phyloP scores from a whole-genome alignment of 2,329 filamentous ascomycete species.

The Fusarium poae region DNA sequence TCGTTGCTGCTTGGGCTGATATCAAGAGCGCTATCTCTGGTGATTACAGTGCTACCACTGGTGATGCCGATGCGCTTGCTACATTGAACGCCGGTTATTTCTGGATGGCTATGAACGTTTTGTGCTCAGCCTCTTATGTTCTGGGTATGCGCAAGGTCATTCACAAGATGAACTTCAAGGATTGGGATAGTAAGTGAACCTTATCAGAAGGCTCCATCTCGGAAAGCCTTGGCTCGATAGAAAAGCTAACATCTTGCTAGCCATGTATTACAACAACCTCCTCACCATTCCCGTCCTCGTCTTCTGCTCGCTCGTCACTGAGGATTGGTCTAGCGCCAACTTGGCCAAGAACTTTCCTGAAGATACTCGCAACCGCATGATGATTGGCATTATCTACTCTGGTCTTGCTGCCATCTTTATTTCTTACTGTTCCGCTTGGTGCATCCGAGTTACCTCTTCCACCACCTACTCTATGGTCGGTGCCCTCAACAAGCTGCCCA shows the following conservation, averaged over 20 bases:
- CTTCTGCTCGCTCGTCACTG: constrained; percentile 81
- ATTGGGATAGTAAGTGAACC: constrained; percentile 89
- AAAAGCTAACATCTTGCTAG: constrained; percentile 63
- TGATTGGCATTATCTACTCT: constrained; percentile 92
- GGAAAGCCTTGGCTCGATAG: neutral
- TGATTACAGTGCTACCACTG: constrained; percentile 56
- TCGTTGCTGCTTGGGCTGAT: constrained; percentile 97
- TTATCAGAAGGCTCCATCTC: neutral
- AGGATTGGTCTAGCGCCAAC: constrained; percentile 93
- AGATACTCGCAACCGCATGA: constrained; percentile 80
- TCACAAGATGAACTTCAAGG: constrained; percentile 99
- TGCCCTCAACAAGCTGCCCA: constrained; percentile 96
- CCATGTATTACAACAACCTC: constrained; percentile 99
- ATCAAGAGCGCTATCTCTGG: constrained; percentile 85
- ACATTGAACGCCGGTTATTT: constrained; percentile 95
- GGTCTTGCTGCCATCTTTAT: constrained; percentile 96
- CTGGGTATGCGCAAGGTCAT: constrained; percentile 97
- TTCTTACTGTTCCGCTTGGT: constrained; percentile 98
- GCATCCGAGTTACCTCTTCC: constrained; percentile 95
- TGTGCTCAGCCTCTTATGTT: constrained; percentile 91
- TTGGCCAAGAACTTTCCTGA: constrained; percentile 87
- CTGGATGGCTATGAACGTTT: constrained; percentile 98
- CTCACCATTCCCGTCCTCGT: constrained; percentile 94
- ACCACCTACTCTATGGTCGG: constrained; percentile 99
- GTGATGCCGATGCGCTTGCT: constrained; percentile 76